These are phyloP conservation scores for Ophiosphaerella narmari DNA, from an alignment of 2,329 filamentous ascomycete genomes.

Conservation along the genomic window DNA sequence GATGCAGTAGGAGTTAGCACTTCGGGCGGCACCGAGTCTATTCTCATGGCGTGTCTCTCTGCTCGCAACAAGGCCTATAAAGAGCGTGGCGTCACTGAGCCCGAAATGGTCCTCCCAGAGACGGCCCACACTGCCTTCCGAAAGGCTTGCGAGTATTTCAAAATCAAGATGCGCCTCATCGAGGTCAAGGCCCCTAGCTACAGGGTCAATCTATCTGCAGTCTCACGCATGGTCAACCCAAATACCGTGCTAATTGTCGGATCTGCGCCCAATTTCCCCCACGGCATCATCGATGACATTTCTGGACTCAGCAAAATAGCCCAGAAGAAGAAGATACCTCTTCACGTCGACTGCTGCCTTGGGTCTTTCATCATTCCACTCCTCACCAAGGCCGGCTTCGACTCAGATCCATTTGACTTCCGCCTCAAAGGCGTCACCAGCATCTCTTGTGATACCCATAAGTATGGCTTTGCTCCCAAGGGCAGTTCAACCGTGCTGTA, in stretches of 20 bases:
- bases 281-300: constrained; percentile 98
- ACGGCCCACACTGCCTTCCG: constrained; percentile 96
- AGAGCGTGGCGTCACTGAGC: constrained; percentile 86
- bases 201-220: constrained; percentile 78
- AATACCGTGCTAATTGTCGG: constrained; percentile 95
- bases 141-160: constrained; percentile 94
- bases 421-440: constrained; percentile 89
- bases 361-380: constrained; percentile 94
- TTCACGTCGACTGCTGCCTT: constrained; percentile 97
- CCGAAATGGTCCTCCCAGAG: constrained; percentile 96
- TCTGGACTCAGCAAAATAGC: constrained; percentile 81
- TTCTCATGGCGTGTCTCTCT: constrained; percentile 90
- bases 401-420: constrained; percentile 89
- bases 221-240: constrained; percentile 85
- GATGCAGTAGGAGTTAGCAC: constrained; percentile 87
- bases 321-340: constrained; percentile 74
- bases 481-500: constrained; percentile 94
- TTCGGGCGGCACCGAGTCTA: constrained; percentile 92
- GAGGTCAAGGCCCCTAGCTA: constrained; percentile 82
- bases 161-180: constrained; percentile 91
- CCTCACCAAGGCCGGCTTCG: constrained; percentile 91
- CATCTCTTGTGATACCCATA: constrained; percentile 97
- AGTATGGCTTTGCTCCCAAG: constrained; percentile 98
- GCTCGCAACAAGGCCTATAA: constrained; percentile 86
- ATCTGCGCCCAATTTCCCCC: constrained; percentile 95